phyloP scores from a whole-genome alignment of 2,329 filamentous ascomycete species.

The Phialocephala sp. region DNA sequence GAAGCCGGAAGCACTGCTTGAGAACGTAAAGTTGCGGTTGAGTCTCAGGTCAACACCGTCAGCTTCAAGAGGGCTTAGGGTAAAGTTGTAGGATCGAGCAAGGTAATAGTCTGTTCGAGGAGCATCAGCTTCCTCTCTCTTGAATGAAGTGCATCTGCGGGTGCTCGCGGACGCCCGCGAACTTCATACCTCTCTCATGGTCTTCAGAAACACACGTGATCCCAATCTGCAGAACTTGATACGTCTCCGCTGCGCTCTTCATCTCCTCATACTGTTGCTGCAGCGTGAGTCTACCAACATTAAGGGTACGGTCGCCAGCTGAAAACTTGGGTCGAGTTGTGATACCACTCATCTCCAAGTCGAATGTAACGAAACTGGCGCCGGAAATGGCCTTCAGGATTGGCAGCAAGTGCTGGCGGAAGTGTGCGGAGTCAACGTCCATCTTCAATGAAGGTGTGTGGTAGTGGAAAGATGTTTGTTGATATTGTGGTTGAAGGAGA shows the following conservation, averaged over 20 bases:
- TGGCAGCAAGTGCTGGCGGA: constrained; percentile 57
- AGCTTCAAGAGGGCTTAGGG: constrained; percentile 60
- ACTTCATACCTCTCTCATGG: constrained; percentile 49
- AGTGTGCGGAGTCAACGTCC: constrained; percentile 58
- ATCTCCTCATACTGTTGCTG: constrained; percentile 66
- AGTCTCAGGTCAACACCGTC: constrained; percentile 55
- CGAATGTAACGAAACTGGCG: constrained; percentile 66
- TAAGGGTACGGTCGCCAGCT: constrained; percentile 39
- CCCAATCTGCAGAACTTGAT: constrained; percentile 70
- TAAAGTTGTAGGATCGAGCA: constrained; percentile 68
- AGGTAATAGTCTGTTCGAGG: constrained; percentile 54
- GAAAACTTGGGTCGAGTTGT: constrained; percentile 45
- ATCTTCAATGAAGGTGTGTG: constrained; percentile 45
- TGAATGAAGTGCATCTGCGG: not conserved
- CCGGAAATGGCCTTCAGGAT: constrained; percentile 63
- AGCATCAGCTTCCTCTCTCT: constrained; percentile 16
- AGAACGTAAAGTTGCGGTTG: constrained; percentile 60
- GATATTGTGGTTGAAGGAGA: not conserved
- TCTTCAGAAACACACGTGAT: constrained; percentile 68
- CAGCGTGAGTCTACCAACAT: constrained; percentile 54
- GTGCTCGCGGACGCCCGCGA: not conserved
- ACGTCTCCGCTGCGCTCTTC: constrained; percentile 64
- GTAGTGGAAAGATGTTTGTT: not conserved
- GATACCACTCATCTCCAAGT: constrained; percentile 72
- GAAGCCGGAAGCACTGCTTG: constrained; percentile 60